Evolutionary conservation across 352 stramenopile species (phyloP).

Genomic region (Phytophthora rubi): DNA sequence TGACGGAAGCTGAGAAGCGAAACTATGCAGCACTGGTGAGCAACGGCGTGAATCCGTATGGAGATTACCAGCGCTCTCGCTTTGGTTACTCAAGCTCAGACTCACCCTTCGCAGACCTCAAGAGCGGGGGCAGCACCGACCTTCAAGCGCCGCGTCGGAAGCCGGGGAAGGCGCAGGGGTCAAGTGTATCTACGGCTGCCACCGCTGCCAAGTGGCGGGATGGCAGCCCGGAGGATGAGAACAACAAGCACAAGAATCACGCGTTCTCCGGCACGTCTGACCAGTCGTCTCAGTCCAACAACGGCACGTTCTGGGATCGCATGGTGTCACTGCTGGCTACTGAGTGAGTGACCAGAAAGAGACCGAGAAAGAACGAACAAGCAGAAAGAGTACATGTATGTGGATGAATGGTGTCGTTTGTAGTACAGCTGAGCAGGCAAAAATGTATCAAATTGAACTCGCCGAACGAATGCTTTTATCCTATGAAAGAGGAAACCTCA

Average conservation of each 20-base stretch:
- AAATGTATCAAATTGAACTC: too few species aligned
- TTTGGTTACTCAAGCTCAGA: conserved; percentile 47
- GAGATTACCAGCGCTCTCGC: conserved; percentile 59
- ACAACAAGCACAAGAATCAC: conserved; percentile 19
- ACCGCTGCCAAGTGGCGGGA: conserved; percentile 46
- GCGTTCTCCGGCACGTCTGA: conserved; percentile 38
- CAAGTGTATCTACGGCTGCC: conserved; percentile 14
- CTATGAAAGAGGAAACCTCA: too few species aligned
- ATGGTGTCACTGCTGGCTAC: conserved; percentile 50
- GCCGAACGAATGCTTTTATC: too few species aligned
- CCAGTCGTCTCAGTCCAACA: conserved; percentile 45
- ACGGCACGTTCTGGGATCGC: conserved; percentile 54
- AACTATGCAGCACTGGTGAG: conserved; percentile 74
- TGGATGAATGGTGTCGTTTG: conserved; percentile 18
- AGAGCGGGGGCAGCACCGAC: conserved; percentile 11
- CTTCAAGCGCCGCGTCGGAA: conserved; percentile 16
- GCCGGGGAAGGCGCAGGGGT: conserved; percentile 6
- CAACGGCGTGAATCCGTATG: conserved; percentile 64
- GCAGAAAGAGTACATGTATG: neutral
- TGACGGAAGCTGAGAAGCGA: conserved; percentile 83
- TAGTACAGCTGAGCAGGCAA: conserved; percentile 3
- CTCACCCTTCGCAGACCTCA: conserved; percentile 30
- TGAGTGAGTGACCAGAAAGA: conserved; percentile 11
- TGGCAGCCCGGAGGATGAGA: conserved; percentile 33
- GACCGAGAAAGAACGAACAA: neutral